Evolutionary conservation across 352 stramenopile genomes (phyloP), one percentile per base, ranked within the genome.

Genomic region (Pythium angustatum): DNA sequence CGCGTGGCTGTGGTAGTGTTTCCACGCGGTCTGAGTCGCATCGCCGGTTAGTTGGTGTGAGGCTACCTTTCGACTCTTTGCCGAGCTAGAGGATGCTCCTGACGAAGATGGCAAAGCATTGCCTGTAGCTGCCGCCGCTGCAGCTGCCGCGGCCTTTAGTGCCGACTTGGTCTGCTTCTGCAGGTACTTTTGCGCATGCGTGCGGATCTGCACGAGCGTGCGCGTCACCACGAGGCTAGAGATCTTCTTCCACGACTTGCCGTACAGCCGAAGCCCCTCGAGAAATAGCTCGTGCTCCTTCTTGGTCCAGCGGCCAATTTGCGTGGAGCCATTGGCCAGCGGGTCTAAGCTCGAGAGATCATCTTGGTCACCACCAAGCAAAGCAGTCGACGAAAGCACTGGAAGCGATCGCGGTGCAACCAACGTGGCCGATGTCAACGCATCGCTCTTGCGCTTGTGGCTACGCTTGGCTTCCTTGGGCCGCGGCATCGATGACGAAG

Each of bases 101-200:
- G n/a, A n/a, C n/a, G n/a, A n/a, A n/a, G 57, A 21, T 2, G 31
- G 22, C 7, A 19, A 44, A 5, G 57, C 14, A 9, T 12, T 36
- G 14, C 50, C 57, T 36, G 57, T 22, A 3, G 57, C 43, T 5
- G 60, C 55, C 11, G 59, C 64, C 11, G 68, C 69, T 19, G 72
- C 77, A 3, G 58, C 64, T 1, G 61, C 58, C 3, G 68, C 69
- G 1, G 68, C 68, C 44, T 89, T 87, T 48, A 86, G 66, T 0
- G 80, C 72, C 19, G 72, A 72, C 27, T 85, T 89, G 54, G 66
- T 82, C 56, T 94, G 84, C 72, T 96, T 96, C 61, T 95, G 88
- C 21, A 96, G 70, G 69, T 98, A 99, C 64, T 99, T 99, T 77
- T 99, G 96, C 0, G 96, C 96, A 61, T 99, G 96, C 4, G 90